These are phyloP conservation scores for Aspergillus ruber DNA, from an alignment of 2,329 filamentous ascomycete genomes.

Conservation along the genomic window DNA sequence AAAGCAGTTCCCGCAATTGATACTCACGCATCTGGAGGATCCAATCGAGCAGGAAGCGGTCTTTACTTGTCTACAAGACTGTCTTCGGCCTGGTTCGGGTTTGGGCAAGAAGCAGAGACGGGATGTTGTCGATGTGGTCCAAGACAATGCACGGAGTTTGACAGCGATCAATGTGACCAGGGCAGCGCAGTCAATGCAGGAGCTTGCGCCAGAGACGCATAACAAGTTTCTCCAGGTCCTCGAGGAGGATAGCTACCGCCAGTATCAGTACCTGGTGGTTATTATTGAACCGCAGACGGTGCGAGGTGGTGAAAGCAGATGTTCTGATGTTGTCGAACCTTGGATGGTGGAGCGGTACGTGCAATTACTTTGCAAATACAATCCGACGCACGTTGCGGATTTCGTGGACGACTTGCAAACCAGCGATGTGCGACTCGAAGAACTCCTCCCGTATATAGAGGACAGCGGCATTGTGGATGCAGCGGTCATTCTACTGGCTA, in stretches of 20 bases:
- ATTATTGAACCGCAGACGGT: conserved; percentile 61
- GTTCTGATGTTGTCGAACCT: conserved; percentile 38
- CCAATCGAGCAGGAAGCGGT: conserved; percentile 65
- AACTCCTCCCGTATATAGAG: conserved; percentile 81
- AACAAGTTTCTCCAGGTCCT: conserved; percentile 58
- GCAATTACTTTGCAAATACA: conserved; percentile 81
- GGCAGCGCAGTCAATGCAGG: conserved; percentile 60
- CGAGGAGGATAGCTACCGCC: conserved; percentile 54
- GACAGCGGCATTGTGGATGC: conserved; percentile 85
- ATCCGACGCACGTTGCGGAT: conserved; percentile 73
- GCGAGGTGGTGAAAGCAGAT: conserved; percentile 24
- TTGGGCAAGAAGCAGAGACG: conserved; percentile 64
- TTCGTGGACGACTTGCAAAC: conserved; percentile 73
- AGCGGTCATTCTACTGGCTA: conserved; percentile 81
- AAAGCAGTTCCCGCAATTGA: conserved; percentile 68
- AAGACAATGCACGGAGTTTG: conserved; percentile 59
- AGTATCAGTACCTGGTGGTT: conserved; percentile 70
- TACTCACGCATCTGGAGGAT: conserved; percentile 81
- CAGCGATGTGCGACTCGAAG: conserved; percentile 70
- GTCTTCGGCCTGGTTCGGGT: conserved; percentile 58
- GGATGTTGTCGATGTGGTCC: conserved; percentile 63
- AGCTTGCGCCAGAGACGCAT: conserved; percentile 59
- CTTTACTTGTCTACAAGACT: conserved; percentile 73
- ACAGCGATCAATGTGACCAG: conserved; percentile 59
- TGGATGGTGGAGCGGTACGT: conserved; percentile 77